Conservation (phyloP, 352 stramenopile species). For the Phytophthora nicotianae region DNA sequence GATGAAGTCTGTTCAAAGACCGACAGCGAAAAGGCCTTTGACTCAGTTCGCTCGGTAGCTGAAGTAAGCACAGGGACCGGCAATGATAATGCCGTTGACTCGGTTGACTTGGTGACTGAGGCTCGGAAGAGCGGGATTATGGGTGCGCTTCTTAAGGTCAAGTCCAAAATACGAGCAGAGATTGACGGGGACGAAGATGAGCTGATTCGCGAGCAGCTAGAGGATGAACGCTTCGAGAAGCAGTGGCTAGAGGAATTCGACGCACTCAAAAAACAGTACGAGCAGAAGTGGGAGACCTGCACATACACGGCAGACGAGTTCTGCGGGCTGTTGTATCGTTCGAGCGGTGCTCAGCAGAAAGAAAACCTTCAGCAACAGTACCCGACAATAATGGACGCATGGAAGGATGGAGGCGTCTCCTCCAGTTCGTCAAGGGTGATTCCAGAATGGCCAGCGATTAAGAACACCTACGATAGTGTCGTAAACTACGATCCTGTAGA, state of each 20-base stretch:
- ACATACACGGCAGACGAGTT: slow-evolving; percentile 73
- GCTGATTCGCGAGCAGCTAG: slow-evolving; percentile 40
- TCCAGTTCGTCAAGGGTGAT: slow-evolving; percentile 32
- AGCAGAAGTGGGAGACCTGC: slow-evolving; percentile 67
- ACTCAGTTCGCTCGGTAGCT: no score
- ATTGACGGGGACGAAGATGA: slow-evolving; percentile 51
- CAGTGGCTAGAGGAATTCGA: slow-evolving; percentile 70
- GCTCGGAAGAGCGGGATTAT: slow-evolving; percentile 49
- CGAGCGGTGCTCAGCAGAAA: slow-evolving; percentile 52
- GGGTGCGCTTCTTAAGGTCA: slow-evolving; percentile 60
- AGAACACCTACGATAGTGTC: slow-evolving; percentile 12
- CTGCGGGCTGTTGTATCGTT: slow-evolving; percentile 65
- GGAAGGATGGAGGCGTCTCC: slow-evolving; percentile 37
- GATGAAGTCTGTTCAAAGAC: neutral
- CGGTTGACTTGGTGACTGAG: neutral
- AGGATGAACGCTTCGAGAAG: slow-evolving; percentile 56
- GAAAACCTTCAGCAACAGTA: slow-evolving; percentile 52
- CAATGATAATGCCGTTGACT: no score
- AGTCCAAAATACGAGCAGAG: slow-evolving; percentile 59
- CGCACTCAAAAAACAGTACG: slow-evolving; percentile 46
- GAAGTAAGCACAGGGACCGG: no score
- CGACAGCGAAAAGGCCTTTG: neutral
- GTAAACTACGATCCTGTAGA: slow-evolving; percentile 27
- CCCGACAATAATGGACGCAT: slow-evolving; percentile 63
- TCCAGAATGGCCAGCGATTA: slow-evolving; percentile 47